Conservation (phyloP, 169 alveolate genomes). For the Plasmodium malariae region DNA sequence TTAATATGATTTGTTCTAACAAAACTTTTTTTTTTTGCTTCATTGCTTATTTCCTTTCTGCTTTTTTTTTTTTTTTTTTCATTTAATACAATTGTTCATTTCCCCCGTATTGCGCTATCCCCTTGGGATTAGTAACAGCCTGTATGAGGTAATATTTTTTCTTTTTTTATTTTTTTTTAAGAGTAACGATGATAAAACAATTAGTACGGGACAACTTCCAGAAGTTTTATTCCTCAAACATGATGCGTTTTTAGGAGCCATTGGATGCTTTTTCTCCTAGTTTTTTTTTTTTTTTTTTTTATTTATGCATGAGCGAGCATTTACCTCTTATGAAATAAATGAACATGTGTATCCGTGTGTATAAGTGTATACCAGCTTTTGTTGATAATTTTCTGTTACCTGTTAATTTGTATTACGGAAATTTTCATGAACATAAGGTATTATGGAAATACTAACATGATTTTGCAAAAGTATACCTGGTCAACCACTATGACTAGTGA, state of each 20-base stretch:
- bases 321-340: too few relatives aligned
- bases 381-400: too few relatives aligned
- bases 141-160: not conserved
- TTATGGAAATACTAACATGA: too few relatives aligned
- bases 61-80: not conserved
- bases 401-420: too few relatives aligned
- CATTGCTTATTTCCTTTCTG: not conserved
- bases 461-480: too few relatives aligned
- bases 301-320: too few relatives aligned
- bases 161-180: slow-evolving; percentile 13
- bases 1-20: too few relatives aligned
- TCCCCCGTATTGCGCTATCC: not conserved
- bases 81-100: not conserved
- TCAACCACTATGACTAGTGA: too few relatives aligned
- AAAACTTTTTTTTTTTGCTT: not conserved
- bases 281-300: not conserved
- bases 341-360: too few relatives aligned
- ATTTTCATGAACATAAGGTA: too few relatives aligned
- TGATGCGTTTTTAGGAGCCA: slow-evolving; percentile 92
- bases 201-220: slow-evolving; percentile 4
- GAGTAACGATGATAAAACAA: not conserved
- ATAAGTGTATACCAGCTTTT: too few relatives aligned
- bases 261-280: slow-evolving; percentile 91
- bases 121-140: not conserved
- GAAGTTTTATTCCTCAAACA: slow-evolving; percentile 86